Evolutionary conservation across 106 monocot species (phyloP), one percentile per base, ranked within the genome.

Genomic region (Chionographis japonica): DNA sequence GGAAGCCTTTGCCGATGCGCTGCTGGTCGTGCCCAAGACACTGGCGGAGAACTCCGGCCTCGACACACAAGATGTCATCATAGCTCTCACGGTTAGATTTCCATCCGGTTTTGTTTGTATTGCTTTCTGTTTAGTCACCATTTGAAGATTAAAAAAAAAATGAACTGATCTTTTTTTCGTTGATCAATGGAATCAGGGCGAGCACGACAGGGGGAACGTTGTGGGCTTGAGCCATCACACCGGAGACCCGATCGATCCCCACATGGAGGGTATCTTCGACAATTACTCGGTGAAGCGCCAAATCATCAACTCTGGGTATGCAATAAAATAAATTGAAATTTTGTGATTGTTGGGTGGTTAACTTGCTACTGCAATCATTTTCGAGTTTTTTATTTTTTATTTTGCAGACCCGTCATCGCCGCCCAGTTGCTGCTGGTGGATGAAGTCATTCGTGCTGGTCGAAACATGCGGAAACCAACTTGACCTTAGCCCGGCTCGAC

Each of bases 371-470:
- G 46, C 46, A 46, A 46, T 46, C 8, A 46, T 10, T 46, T 46
- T 46, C 46, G 5, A 6, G 46, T 46, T 16, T 27, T 27, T 27
- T 0, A 27, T 10, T 46, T 49, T 63, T 75, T 37, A 37, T 66
- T 41, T 67, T 79, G 77, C 79, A 95, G 94, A 52, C 95, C 92
- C 60, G 84, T 97, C 37, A 97, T 97, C 60, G 84, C 92, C 2
- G 92, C 95, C 39, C 95, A 97, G 63, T 71, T 97, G 70, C 78
- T 97, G 37, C 65, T 92, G 37, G 95, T 97, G 62, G 95, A 97
- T 85, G 92, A 97, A 72, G 95, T 97, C 35, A 97, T 97, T 57
- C 86, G 95, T 51, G 95, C 95, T 60, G 95, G 95, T n/a, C 79
- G 92, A 2, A 97, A 97, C 78, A 97, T 97, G 95, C 78, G 95